These are phyloP conservation scores for Calonectria pteridis DNA, from an alignment of 2,329 filamentous ascomycete species.

Conservation along the genomic window DNA sequence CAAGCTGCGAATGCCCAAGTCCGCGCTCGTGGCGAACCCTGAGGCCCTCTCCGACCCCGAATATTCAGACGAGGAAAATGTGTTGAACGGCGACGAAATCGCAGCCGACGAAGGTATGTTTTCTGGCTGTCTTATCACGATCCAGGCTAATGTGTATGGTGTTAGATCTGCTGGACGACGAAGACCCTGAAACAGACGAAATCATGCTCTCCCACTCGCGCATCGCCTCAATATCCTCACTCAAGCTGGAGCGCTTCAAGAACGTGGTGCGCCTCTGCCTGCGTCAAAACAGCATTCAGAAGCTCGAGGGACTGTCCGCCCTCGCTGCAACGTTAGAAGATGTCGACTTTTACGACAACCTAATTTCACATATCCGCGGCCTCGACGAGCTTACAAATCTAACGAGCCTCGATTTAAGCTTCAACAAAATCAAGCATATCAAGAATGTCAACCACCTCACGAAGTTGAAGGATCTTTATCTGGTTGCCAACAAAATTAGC, in stretches of 20 bases:
- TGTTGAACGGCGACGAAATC: conserved; percentile 79
- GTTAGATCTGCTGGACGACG: conserved; percentile 71
- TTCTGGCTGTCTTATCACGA: not conserved
- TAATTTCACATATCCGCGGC: conserved; percentile 87
- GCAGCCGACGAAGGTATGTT: conserved; percentile 81
- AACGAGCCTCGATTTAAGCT: conserved; percentile 88
- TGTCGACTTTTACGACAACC: conserved; percentile 96
- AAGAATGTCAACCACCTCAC: conserved; percentile 85
- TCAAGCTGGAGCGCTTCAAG: conserved; percentile 87
- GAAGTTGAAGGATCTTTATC: conserved; percentile 85
- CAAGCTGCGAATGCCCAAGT: conserved; percentile 79
- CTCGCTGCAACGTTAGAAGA: conserved; percentile 80
- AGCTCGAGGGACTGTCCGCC: conserved; percentile 79
- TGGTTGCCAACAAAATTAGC: conserved; percentile 94
- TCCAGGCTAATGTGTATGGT: not conserved
- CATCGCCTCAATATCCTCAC: conserved; percentile 79
- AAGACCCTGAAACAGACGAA: conserved; percentile 75
- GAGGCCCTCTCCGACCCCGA: conserved; percentile 88
- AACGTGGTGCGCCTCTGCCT: conserved; percentile 84
- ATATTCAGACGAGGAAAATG: conserved; percentile 79
- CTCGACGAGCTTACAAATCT: conserved; percentile 83
- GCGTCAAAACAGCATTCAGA: conserved; percentile 89
- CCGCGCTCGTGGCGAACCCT: conserved; percentile 75
- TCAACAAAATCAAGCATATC: conserved; percentile 99
- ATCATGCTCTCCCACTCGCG: conserved; percentile 93